A percentile compares a stretch with the other conserved stretches of the same genome.
These are phyloP conservation scores for Ustilago hordei DNA, from an alignment of 1,284 basidiomycete species.

Conservation along the genomic window DNA sequence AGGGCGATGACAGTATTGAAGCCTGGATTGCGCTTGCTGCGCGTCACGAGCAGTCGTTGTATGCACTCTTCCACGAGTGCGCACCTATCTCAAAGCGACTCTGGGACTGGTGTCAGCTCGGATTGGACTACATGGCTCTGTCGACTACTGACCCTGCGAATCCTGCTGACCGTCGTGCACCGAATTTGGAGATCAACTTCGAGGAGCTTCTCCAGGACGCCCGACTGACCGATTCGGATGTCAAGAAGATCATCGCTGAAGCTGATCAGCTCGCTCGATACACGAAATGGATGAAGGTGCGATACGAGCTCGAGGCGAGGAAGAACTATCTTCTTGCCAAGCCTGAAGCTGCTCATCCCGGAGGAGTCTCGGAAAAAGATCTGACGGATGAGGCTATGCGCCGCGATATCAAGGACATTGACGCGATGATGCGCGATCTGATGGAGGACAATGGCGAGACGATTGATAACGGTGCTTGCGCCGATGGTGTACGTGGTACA, in stretches of 20 bases:
- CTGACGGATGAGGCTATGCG: slow-evolving; percentile 47
- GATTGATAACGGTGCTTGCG: slow-evolving; percentile 57
- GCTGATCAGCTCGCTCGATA: slow-evolving; percentile 55
- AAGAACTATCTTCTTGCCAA: slow-evolving; percentile 62
- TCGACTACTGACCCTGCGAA: slow-evolving; percentile 64
- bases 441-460: slow-evolving; percentile 53
- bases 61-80: slow-evolving; percentile 65
- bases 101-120: slow-evolving; percentile 63
- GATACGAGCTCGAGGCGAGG: slow-evolving; percentile 65
- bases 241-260: slow-evolving; percentile 59
- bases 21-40: slow-evolving; percentile 65
- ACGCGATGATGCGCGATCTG: slow-evolving; percentile 58
- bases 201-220: slow-evolving; percentile 65
- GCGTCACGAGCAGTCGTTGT: slow-evolving; percentile 65
- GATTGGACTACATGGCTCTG: slow-evolving; percentile 65
- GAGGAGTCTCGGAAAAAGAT: slow-evolving; percentile 51
- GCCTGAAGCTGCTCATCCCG: slow-evolving; percentile 45
- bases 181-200: slow-evolving; percentile 66
- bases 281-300: slow-evolving; percentile 65
- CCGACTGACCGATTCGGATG: slow-evolving; percentile 60
- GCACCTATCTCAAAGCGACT: slow-evolving; percentile 60
- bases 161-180: slow-evolving; percentile 60
- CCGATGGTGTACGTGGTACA: slow-evolving; percentile 59
- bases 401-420: slow-evolving; percentile 53
- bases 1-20: slow-evolving; percentile 49